Percentiles rank a stretch among this genome's conserved stretches.
Conservation (phyloP, 2,329 filamentous ascomycete genomes). For the Meredithiella fracta region DNA sequence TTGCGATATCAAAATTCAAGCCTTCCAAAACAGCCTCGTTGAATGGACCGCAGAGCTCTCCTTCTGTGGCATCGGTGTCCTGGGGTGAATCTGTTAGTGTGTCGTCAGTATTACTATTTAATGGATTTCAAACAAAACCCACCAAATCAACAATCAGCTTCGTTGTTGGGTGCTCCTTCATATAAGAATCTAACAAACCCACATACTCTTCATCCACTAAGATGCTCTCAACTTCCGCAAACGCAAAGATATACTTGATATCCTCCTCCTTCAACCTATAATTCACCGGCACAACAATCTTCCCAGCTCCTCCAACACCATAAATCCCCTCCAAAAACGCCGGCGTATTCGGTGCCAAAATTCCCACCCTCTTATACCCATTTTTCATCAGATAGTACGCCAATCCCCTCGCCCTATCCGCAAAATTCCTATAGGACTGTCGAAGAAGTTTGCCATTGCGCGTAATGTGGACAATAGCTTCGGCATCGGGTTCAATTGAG, state of each 20-base stretch:
- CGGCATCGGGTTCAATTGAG: constrained; percentile 68
- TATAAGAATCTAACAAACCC: constrained; percentile 51
- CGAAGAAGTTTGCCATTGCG: constrained; percentile 57
- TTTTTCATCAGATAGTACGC: constrained; percentile 74
- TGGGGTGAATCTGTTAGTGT: constrained; percentile 21
- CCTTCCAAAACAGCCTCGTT: constrained; percentile 74
- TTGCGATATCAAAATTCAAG: constrained; percentile 49
- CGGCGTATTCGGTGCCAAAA: constrained; percentile 83
- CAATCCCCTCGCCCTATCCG: constrained; percentile 71
- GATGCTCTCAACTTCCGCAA: constrained; percentile 71
- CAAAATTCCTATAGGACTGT: constrained; percentile 63
- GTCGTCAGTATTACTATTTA: not conserved
- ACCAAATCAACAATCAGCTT: constrained; percentile 58
- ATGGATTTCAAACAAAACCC: constrained; percentile 15
- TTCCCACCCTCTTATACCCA: constrained; percentile 59
- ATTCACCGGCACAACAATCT: constrained; percentile 52
- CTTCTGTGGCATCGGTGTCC: constrained; percentile 65
- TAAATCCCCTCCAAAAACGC: constrained; percentile 86
- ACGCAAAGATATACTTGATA: constrained; percentile 77
- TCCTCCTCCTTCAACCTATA: constrained; percentile 63
- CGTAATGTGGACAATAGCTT: constrained; percentile 74
- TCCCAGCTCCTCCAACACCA: constrained; percentile 68
- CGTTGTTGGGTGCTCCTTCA: constrained; percentile 41
- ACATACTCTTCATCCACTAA: constrained; percentile 74
- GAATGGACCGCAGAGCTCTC: constrained; percentile 61